phyloP scores from a whole-genome alignment of 139 green algal genomes.

The Chlorella sp. region DNA sequence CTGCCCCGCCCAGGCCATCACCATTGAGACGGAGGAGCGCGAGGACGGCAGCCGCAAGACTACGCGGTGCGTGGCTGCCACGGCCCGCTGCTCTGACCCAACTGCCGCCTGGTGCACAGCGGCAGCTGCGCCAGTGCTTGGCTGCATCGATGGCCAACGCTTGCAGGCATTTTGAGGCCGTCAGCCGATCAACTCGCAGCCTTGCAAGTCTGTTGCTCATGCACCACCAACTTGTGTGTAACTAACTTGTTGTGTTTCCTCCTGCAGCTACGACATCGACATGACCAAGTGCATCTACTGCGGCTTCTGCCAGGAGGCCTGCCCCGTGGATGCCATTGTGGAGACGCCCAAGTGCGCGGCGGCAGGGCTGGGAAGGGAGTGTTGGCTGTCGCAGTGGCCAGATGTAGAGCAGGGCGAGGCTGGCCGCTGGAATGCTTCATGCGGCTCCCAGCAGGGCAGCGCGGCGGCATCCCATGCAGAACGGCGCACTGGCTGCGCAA shows the following conservation, averaged over 20 bases:
- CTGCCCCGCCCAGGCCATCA: conserved; percentile 89
- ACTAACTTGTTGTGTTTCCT: too few relatives aligned
- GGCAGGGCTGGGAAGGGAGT: background rate
- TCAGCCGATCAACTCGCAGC: too few relatives aligned
- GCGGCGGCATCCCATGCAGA: too few relatives aligned
- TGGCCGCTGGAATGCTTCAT: too few relatives aligned
- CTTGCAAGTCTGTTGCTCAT: too few relatives aligned
- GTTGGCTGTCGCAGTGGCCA: background rate
- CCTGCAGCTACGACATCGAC: conserved; percentile 98
- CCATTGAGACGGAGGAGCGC: conserved; percentile 98
- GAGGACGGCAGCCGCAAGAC: conserved; percentile 88
- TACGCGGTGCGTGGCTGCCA: conserved; percentile 52
- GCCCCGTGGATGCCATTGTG: conserved; percentile 98
- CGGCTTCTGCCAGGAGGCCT: conserved; percentile 95
- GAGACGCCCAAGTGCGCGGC: conserved; percentile 88
- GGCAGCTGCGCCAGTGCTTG: too few relatives aligned
- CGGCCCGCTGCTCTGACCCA: background rate
- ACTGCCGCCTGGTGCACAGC: too few relatives aligned
- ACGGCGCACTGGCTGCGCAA: too few relatives aligned
- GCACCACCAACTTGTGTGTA: too few relatives aligned
- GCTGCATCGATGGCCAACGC: too few relatives aligned
- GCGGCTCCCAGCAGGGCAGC: too few relatives aligned
- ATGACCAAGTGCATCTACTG: conserved; percentile 99
- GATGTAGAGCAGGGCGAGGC: background rate
- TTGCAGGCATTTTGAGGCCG: too few relatives aligned